Conservation (phyloP, 139 green algal genomes). For the Chlorella sp. region DNA sequence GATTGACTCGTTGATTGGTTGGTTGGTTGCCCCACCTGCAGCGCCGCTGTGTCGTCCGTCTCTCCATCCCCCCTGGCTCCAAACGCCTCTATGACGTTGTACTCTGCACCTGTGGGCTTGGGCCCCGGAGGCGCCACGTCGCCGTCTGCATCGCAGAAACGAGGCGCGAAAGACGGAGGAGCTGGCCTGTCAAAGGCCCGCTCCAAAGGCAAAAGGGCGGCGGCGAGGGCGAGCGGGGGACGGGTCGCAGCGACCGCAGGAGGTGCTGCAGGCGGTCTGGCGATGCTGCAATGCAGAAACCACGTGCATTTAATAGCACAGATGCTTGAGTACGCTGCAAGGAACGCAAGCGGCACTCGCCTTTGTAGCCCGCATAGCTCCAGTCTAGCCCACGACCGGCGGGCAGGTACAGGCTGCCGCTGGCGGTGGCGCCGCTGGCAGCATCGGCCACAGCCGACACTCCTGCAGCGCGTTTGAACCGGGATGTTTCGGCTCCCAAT, state of each 20-base stretch:
- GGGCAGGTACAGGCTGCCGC: neutral
- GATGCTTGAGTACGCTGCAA: neutral
- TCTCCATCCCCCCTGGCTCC: conserved; percentile 11
- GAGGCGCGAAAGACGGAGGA: too few relatives aligned
- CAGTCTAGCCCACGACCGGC: conserved; percentile 7
- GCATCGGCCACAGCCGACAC: too few relatives aligned
- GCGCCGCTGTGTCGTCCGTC: conserved; percentile 15
- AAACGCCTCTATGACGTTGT: conserved; percentile 3
- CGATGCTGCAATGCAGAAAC: neutral
- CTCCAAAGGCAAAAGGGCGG: too few relatives aligned
- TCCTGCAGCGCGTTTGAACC: too few relatives aligned
- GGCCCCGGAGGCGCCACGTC: neutral
- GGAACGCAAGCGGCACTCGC: neutral
- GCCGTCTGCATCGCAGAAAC: conserved; percentile 30
- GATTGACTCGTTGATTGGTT: too few relatives aligned
- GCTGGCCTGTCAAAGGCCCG: too few relatives aligned
- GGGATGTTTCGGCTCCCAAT: too few relatives aligned
- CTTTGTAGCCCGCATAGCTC: conserved; percentile 22
- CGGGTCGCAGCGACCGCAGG: too few relatives aligned
- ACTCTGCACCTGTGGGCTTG: neutral
- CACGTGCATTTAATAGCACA: neutral
- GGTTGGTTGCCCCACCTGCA: neutral
- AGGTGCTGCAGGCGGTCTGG: neutral
- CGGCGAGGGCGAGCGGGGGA: neutral
- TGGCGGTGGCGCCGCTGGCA: too few relatives aligned